A percentile compares a stretch with the other conserved stretches of the same genome.
phyloP scores from a whole-genome alignment of 306 rosid species.

The Sesbania bispinosa region DNA sequence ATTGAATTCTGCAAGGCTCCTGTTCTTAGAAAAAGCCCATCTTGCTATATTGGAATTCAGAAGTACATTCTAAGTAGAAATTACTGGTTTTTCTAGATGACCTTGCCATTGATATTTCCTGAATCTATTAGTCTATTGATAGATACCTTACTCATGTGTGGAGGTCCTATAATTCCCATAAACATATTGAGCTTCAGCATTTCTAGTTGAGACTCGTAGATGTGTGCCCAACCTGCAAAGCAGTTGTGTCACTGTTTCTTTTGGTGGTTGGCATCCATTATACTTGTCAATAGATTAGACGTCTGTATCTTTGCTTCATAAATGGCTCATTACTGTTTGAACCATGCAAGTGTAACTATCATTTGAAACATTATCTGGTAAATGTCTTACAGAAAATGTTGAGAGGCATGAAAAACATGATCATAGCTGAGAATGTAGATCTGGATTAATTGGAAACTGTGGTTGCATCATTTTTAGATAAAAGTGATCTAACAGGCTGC shows the following conservation, averaged over 20 bases:
- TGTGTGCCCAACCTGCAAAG: not conserved
- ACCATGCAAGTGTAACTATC: not conserved
- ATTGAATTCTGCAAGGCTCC: not conserved
- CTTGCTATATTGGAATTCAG: not conserved
- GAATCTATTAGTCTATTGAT: not conserved
- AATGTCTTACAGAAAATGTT: not conserved
- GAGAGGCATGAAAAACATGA: not conserved
- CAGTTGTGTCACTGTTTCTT: not conserved
- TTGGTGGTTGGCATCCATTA: not conserved
- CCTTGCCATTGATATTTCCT: conserved; percentile 1
- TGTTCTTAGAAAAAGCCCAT: not conserved
- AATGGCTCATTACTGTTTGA: not conserved
- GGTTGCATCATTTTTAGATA: not conserved
- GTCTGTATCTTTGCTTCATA: not conserved
- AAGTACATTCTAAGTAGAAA: not conserved
- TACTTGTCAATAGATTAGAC: not conserved
- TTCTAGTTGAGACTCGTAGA: not conserved
- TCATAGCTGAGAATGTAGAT: not conserved
- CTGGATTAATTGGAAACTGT: not conserved
- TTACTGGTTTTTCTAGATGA: not conserved
- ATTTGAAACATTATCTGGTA: not conserved
- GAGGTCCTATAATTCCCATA: not conserved
- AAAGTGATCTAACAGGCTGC: not conserved
- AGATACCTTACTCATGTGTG: not conserved
- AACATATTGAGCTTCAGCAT: not conserved